These are phyloP conservation scores for Beta vulgaris DNA, from an alignment of 148 eudicot genomes.

Conservation along the genomic window DNA sequence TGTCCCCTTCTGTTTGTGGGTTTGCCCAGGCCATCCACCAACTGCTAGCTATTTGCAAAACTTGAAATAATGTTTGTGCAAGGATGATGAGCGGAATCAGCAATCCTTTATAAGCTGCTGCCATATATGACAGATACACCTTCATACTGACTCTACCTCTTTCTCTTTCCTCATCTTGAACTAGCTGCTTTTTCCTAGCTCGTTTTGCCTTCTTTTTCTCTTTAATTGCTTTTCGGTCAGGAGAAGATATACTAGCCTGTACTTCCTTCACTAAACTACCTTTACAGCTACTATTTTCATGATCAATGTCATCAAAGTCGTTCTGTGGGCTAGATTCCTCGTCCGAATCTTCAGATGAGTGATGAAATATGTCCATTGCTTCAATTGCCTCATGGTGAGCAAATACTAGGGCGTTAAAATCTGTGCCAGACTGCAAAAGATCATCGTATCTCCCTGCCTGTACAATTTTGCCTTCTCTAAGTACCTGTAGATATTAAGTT, in stretches of 20 bases:
- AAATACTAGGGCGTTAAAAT: conserved; percentile 64
- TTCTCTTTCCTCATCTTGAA: conserved; percentile 92
- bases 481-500: conserved; percentile 51
- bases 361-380: conserved; percentile 70
- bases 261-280: conserved; percentile 50
- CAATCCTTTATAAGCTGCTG: conserved; percentile 84
- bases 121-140: conserved; percentile 86
- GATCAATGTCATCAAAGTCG: conserved; percentile 33
- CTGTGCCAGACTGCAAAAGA: conserved; percentile 84
- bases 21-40: conserved; percentile 99
- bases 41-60: conserved; percentile 89
- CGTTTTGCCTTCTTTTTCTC: conserved; percentile 89
- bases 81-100: conserved; percentile 78
- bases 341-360: conserved; percentile 65
- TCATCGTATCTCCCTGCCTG: conserved; percentile 92
- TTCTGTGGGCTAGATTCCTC: conserved; percentile 38
- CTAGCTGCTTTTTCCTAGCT: conserved; percentile 85
- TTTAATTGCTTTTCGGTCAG: conserved; percentile 63
- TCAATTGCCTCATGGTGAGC: conserved; percentile 96
- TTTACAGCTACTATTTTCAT: conserved; percentile 36
- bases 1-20: conserved; percentile 74
- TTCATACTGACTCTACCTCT: conserved; percentile 84
- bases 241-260: conserved; percentile 53
- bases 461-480: conserved; percentile 80
- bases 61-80: conserved; percentile 76